Base-by-base conservation (phyloP, 306 rosid species). In the Cicer judaicum region DNA sequence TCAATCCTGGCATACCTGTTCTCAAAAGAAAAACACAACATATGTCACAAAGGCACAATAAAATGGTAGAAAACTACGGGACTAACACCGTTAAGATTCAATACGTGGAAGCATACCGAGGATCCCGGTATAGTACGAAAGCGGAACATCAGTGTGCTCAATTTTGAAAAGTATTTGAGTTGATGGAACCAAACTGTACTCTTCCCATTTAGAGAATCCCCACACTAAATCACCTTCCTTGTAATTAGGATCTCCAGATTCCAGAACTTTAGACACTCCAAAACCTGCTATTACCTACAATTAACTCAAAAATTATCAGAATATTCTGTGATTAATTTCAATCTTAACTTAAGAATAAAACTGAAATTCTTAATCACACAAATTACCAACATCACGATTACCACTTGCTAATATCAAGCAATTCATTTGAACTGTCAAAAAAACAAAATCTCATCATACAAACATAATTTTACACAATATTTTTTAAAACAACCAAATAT, bases 1-100 rank as follows among this genome's bases (percentile, higher is more conserved):
- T 79, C 67, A 73, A 38, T 48, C 89, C 89, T 0, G 91, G 81
- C 87, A 84, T 85, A 46, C 87, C 74, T 81, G 75, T 7, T 16
- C 60, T 61, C 6, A 8, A 48, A 63, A 63, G 49, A 64, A 18
- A 7, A 55, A 46, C 16, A 36, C 34, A 1, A 18, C 52, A 62
- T 11, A 71, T 68, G 16, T 62, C 42, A 53, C 36, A 55, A 63
- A 19, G 7, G 15, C 39, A 16, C n/a, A 38, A 44, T 5, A 42
- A 55, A 71, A 72, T 64, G 63, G 38, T 39, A 10, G 8, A 10
- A 57, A 57, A 21, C 39, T 57, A 24, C 39, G 8, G 40, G 15
- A 21, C 7, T 1, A 24, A 24, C 36, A 29, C 36, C 0, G 5
- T 29, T 29, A 29, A 29, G 36, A 29, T 29, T 29, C 36, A 29